phyloP scores from a whole-genome alignment of 2,329 filamentous ascomycete species.

The Alternaria incomplexa region DNA sequence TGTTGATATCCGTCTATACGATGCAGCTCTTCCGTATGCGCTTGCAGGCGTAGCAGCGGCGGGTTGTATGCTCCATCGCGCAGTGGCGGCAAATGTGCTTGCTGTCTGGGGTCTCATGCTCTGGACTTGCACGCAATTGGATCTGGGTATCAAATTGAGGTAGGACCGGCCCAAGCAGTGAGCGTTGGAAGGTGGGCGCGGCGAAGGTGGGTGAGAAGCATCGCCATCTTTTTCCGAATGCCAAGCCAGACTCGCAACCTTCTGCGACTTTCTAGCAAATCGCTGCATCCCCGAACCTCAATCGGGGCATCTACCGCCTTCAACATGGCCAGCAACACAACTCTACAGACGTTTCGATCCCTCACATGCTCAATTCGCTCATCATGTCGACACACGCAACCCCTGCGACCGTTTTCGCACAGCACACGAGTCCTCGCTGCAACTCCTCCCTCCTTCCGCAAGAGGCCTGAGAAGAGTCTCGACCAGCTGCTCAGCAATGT shows the following conservation, averaged over 20 bases:
- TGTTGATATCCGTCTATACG: slow-evolving; percentile 56
- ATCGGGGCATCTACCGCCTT: slow-evolving; percentile 17
- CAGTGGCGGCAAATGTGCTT: slow-evolving; percentile 50
- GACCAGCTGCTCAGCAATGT: slow-evolving; percentile 25
- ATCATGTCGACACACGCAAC: slow-evolving; percentile 44
- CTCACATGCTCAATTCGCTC: slow-evolving; percentile 45
- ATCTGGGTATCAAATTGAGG: slow-evolving; percentile 3
- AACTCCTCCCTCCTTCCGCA: slow-evolving; percentile 10
- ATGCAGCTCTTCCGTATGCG: slow-evolving; percentile 54
- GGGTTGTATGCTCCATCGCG: slow-evolving; percentile 48
- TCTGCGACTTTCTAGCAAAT: slow-evolving; percentile 24
- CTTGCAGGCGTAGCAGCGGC: slow-evolving; percentile 46
- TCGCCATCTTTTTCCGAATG: slow-evolving; percentile 32
- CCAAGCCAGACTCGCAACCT: slow-evolving; percentile 26
- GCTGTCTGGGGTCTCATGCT: slow-evolving; percentile 55
- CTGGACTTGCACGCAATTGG: slow-evolving; percentile 11
- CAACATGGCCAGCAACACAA: slow-evolving; percentile 35
- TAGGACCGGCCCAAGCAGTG: slow-evolving; percentile 17
- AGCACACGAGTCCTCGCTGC: slow-evolving; percentile 26
- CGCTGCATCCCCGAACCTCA: slow-evolving; percentile 12
- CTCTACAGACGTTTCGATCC: slow-evolving; percentile 36
- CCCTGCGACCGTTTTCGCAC: slow-evolving; percentile 44
- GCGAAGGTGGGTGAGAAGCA: slow-evolving; percentile 31
- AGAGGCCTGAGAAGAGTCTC: slow-evolving; percentile 11
- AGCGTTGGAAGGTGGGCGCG: slow-evolving; percentile 20